These are phyloP conservation scores for Beauveria sp. DNA, from an alignment of 2,329 filamentous ascomycete genomes.

Conservation along the genomic window DNA sequence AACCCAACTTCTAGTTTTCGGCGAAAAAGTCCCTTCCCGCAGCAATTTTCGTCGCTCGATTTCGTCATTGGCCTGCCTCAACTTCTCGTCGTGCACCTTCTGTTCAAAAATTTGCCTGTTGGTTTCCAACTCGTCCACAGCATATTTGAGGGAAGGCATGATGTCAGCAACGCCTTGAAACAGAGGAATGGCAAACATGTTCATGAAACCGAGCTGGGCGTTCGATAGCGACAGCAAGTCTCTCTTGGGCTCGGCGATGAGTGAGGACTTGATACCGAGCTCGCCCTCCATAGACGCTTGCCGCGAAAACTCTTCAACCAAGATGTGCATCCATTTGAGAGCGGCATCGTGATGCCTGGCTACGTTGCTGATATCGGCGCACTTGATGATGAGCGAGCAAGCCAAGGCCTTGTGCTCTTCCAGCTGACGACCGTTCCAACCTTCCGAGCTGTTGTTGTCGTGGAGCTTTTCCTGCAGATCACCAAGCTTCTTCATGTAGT, in stretches of 20 bases:
- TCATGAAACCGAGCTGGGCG: conserved; percentile 94
- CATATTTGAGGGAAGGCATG: conserved; percentile 77
- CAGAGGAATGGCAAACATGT: conserved; percentile 84
- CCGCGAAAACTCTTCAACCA: conserved; percentile 92
- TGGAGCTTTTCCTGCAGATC: conserved; percentile 71
- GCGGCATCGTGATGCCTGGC: conserved; percentile 78
- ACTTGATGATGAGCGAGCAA: conserved; percentile 94
- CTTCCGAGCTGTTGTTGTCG: conserved; percentile 56
- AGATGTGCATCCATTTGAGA: conserved; percentile 79
- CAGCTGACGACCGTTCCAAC: conserved; percentile 68
- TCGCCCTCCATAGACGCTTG: conserved; percentile 89
- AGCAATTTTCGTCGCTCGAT: conserved; percentile 28
- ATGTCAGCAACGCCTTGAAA: conserved; percentile 85
- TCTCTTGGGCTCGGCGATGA: conserved; percentile 78
- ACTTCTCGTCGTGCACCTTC: conserved; percentile 57
- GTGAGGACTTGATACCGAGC: conserved; percentile 76
- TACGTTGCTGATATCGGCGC: conserved; percentile 97
- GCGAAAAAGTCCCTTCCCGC: conserved; percentile 36
- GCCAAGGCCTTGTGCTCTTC: conserved; percentile 71
- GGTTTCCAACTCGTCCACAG: conserved; percentile 68
- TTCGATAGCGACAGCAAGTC: conserved; percentile 76
- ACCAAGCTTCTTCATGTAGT: conserved; percentile 88
- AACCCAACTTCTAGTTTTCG: conserved; percentile 36
- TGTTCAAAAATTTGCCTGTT: conserved; percentile 71
- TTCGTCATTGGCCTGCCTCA: conserved; percentile 31